A percentile compares a stretch with the other conserved stretches of the same genome.
Evolutionary conservation across 1,284 basidiomycete genomes (phyloP).

Genomic region (Moesziomyces aphidis): DNA sequence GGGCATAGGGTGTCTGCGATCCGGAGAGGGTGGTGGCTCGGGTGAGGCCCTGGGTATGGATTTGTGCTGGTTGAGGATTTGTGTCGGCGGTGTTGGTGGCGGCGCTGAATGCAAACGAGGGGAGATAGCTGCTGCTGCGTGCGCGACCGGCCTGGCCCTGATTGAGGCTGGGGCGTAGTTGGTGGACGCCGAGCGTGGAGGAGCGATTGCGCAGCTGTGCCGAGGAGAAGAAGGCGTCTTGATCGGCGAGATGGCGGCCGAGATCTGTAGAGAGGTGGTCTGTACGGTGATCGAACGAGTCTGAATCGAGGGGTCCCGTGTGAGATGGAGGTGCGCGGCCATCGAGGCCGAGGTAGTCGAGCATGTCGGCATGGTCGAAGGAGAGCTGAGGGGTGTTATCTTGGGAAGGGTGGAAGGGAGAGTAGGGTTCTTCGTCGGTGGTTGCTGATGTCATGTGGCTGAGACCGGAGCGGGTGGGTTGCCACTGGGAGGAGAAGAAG

Average conservation of each 20-base stretch:
- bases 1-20: slow-evolving; percentile 28
- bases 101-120: slow-evolving; percentile 25
- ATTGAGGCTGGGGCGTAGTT: slow-evolving; percentile 30
- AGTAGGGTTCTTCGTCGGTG: slow-evolving; percentile 14
- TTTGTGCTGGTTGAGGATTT: slow-evolving; percentile 3
- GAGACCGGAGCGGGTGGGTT: slow-evolving; percentile 45
- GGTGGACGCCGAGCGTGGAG: slow-evolving; percentile 34
- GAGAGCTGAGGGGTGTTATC: slow-evolving; percentile 23
- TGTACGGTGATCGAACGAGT: background rate
- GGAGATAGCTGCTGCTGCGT: slow-evolving; percentile 47
- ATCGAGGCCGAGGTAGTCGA: slow-evolving; percentile 59
- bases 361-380: slow-evolving; percentile 41
- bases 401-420: slow-evolving; percentile 5
- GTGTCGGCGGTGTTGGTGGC: slow-evolving; percentile 5
- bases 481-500: slow-evolving; percentile 56
- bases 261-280: slow-evolving; percentile 1
- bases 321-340: slow-evolving; percentile 9
- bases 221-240: slow-evolving; percentile 20
- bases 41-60: slow-evolving; percentile 3
- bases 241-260: slow-evolving; percentile 11
- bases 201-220: slow-evolving; percentile 34
- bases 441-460: slow-evolving; percentile 42
- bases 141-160: slow-evolving; percentile 28
- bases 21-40: slow-evolving; percentile 23
- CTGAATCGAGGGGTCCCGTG: background rate